phyloP scores from a whole-genome alignment of 2,329 filamentous ascomycete genomes.

The Cadophora sp. region DNA sequence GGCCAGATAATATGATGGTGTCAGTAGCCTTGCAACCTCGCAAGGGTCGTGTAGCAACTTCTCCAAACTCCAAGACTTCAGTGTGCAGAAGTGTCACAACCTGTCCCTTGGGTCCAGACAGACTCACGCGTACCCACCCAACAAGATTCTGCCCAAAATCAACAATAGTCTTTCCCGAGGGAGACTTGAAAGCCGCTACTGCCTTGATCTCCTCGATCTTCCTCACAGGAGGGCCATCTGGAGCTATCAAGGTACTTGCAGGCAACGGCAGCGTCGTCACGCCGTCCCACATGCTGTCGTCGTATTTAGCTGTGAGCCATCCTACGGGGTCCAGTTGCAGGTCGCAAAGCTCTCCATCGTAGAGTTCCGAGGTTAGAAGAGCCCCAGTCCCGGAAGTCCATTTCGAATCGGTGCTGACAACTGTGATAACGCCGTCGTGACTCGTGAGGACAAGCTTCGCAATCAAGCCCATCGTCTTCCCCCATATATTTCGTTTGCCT shows the following conservation, averaged over 20 bases:
- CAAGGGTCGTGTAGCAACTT: constrained; percentile 49
- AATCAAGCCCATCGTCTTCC: constrained; percentile 48
- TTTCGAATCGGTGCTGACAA: background rate
- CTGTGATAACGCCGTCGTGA: constrained; percentile 40
- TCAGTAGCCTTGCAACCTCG: constrained; percentile 48
- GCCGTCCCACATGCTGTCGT: constrained; percentile 41
- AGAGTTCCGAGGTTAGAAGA: constrained; percentile 49
- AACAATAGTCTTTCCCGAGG: constrained; percentile 53
- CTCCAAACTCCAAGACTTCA: constrained; percentile 52
- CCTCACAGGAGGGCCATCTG: constrained; percentile 53
- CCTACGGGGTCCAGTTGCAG: constrained; percentile 43
- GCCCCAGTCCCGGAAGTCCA: constrained; percentile 48
- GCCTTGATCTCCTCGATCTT: constrained; percentile 45
- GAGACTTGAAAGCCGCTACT: constrained; percentile 42
- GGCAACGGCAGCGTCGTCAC: constrained; percentile 45
- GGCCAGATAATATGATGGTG: constrained; percentile 44
- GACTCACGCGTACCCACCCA: constrained; percentile 52
- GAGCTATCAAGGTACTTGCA: constrained; percentile 42
- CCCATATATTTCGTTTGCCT: constrained; percentile 47
- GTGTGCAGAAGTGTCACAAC: constrained; percentile 51
- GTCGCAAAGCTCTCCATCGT: constrained; percentile 61
- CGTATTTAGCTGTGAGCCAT: constrained; percentile 36
- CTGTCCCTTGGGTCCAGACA: constrained; percentile 47
- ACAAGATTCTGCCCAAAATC: constrained; percentile 67
- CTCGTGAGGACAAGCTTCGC: constrained; percentile 45